A percentile compares a stretch with the other conserved stretches of the same genome.
Conservation (phyloP, 2,329 filamentous ascomycete genomes). For the Aspergillus cejpii region DNA sequence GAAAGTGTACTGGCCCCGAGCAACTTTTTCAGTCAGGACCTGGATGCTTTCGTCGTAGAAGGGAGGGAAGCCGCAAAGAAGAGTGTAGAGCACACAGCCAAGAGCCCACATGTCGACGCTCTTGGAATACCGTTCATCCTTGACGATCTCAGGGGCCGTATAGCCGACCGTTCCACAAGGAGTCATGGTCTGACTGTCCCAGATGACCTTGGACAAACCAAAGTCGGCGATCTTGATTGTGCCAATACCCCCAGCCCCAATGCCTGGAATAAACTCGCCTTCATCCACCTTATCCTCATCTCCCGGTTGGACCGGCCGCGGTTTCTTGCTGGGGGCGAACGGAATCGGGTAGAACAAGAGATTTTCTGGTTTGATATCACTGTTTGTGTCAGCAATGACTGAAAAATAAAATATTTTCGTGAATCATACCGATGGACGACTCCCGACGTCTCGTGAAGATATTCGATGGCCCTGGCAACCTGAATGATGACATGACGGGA, state of each 20-base stretch:
- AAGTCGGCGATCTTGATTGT: conserved; percentile 97
- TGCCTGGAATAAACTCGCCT: conserved; percentile 77
- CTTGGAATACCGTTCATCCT: conserved; percentile 97
- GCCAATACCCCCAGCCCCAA: conserved; percentile 84
- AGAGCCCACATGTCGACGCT: conserved; percentile 99
- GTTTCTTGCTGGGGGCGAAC: conserved; percentile 69
- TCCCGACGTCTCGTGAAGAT: conserved; percentile 87
- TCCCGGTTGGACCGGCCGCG: conserved; percentile 73
- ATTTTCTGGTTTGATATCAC: conserved; percentile 88
- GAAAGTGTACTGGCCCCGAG: conserved; percentile 93
- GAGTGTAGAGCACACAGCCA: conserved; percentile 91
- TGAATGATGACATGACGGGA: conserved; percentile 91
- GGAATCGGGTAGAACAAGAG: conserved; percentile 85
- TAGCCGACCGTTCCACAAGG: conserved; percentile 98
- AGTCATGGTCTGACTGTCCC: conserved; percentile 97
- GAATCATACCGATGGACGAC: conserved; percentile 96
- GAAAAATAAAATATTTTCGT: too few relatives aligned
- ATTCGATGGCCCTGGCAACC: conserved; percentile 89
- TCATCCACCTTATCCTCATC: conserved; percentile 98
- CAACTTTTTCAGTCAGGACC: conserved; percentile 94
- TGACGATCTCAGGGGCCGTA: conserved; percentile 96
- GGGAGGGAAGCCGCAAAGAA: conserved; percentile 94
- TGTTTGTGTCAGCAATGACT: too few relatives aligned
- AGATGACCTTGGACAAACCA: conserved; percentile 93
- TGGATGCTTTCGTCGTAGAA: conserved; percentile 99